These are phyloP conservation scores for Datura wrightii DNA, from an alignment of 257 asterid genomes.

Conservation along the genomic window DNA sequence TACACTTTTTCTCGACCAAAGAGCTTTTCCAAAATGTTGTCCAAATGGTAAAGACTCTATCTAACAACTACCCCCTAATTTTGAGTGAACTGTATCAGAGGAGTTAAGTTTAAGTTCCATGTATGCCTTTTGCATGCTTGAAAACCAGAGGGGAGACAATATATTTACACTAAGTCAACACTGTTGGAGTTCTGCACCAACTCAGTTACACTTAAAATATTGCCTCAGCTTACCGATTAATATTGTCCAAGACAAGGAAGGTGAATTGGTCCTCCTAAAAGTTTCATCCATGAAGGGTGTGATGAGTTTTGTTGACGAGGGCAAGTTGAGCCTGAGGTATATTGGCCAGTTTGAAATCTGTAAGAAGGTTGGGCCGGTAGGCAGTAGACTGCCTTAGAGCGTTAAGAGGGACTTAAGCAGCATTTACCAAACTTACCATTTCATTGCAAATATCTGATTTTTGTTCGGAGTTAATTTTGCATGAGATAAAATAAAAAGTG, in stretches of 20 bases:
- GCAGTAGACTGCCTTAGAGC: neutral
- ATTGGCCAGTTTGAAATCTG: neutral
- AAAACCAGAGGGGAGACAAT: neutral
- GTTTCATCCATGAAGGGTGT: neutral
- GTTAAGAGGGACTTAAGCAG: neutral
- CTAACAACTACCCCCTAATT: neutral
- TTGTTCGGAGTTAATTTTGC: neutral
- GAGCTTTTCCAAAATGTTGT: neutral
- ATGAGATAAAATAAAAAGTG: neutral
- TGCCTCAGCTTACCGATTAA: neutral
- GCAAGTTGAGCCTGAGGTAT: neutral
- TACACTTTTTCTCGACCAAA: neutral
- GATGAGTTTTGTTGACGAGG: neutral
- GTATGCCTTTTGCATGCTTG: neutral
- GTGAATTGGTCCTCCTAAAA: neutral
- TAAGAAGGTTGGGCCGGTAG: neutral
- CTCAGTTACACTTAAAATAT: constrained; percentile 1
- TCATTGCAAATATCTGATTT: neutral
- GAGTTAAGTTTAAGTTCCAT: neutral
- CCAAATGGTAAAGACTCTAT: neutral
- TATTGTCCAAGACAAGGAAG: constrained; percentile 2
- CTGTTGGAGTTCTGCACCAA: neutral
- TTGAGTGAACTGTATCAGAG: no score
- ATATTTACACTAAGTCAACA: neutral
- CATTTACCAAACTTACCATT: constrained; percentile 12